These are phyloP conservation scores for Leishmania amazonensis DNA, from an alignment of 208 protist species.

Conservation along the genomic window DNA sequence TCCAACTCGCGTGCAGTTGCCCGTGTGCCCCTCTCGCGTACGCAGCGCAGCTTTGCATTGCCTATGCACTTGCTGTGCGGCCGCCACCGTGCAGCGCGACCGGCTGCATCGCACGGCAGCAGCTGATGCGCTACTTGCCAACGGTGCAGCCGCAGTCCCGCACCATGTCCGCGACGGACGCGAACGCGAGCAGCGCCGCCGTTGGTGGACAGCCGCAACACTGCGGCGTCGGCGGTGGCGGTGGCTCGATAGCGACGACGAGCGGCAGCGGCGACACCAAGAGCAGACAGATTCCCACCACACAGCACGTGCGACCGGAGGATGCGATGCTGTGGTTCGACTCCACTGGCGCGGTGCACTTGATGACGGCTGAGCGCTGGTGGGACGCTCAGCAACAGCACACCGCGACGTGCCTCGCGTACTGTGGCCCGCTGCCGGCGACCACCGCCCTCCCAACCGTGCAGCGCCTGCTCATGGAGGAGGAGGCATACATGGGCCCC, in stretches of 20 bases:
- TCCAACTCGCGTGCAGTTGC: slow-evolving; percentile 70
- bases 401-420: slow-evolving; percentile 1
- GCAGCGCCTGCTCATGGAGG: slow-evolving; percentile 41
- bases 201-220: background rate
- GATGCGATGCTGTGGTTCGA: slow-evolving; percentile 36
- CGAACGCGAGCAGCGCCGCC: background rate
- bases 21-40: slow-evolving; percentile 59
- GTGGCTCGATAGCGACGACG: background rate
- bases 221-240: background rate
- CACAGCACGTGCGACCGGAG: slow-evolving; percentile 30
- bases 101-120: slow-evolving; percentile 16
- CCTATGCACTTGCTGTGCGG: slow-evolving; percentile 36
- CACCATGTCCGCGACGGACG: background rate
- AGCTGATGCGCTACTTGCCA: slow-evolving; percentile 30
- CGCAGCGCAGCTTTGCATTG: slow-evolving; percentile 68
- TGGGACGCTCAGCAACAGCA: slow-evolving; percentile 16
- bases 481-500: slow-evolving; percentile 22
- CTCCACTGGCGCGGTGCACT: slow-evolving; percentile 11
- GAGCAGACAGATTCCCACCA: slow-evolving; percentile 13
- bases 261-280: background rate
- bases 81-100: slow-evolving; percentile 11
- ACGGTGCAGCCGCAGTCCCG: slow-evolving; percentile 17
- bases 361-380: slow-evolving; percentile 21
- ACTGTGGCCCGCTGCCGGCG: slow-evolving; percentile 37
- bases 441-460: slow-evolving; percentile 43